These are phyloP conservation scores for Lasiosphaeria hispida DNA, from an alignment of 495 filamentous ascomycete genomes.

Conservation along the genomic window DNA sequence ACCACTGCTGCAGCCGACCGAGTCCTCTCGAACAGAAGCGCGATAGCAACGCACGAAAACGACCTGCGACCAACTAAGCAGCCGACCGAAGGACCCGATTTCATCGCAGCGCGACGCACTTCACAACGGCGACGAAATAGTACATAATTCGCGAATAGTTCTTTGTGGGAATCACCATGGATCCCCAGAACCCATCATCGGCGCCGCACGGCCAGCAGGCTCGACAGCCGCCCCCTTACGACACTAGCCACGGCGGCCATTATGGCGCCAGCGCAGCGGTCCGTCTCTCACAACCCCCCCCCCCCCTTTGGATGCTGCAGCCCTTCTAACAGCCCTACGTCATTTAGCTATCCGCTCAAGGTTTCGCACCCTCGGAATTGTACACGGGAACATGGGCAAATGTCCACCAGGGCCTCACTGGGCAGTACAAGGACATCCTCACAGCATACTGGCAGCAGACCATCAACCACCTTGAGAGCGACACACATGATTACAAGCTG, in stretches of 20 bases:
- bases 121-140: background rate
- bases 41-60: background rate
- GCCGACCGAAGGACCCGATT: too few species aligned
- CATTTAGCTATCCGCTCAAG: constrained; percentile 65
- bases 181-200: constrained; percentile 44
- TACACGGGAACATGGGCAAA: constrained; percentile 96
- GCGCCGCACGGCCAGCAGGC: constrained; percentile 34
- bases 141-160: background rate
- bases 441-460: constrained; percentile 99
- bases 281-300: constrained; percentile 36
- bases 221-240: constrained; percentile 67
- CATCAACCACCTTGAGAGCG: constrained; percentile 89
- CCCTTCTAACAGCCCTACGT: constrained; percentile 10
- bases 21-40: background rate
- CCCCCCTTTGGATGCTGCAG: background rate
- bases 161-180: constrained; percentile 33
- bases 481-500: constrained; percentile 96
- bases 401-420: constrained; percentile 92
- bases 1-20: background rate
- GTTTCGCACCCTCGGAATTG: constrained; percentile 80
- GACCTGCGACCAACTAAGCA: too few species aligned
- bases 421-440: constrained; percentile 91
- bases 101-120: background rate
- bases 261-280: constrained; percentile 86
- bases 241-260: constrained; percentile 78